Evolutionary conservation across 2,329 filamentous ascomycete species (phyloP), one percentile per base, ranked within the genome.

Genomic region (Hypoxylon sp.): DNA sequence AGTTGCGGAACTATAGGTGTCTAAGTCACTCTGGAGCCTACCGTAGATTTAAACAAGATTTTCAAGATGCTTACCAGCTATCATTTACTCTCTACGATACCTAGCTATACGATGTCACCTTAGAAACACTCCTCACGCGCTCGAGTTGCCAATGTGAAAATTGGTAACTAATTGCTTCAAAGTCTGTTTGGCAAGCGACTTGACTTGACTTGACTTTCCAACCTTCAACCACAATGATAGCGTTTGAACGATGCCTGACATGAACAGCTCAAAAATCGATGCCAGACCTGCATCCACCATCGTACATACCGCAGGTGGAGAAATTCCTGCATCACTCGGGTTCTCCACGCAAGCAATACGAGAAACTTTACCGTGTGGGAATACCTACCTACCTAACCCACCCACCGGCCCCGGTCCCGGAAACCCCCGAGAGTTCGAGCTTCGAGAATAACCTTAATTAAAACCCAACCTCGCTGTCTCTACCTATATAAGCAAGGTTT

Each of bases 251-350:
- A 67, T 46, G 25, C 30, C 32, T 23, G 51, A 51, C 19, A 51
- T 52, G 17, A 10, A 21, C 17, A 11, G 52, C 7, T 25, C 19
- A 25, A 17, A 48, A 30, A 53, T n/a, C 30, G 41, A 49, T 56
- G 36, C 28, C 9, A 63, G 43, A 17, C 13, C 14, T 17, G 51
- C 52, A 62, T 36, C 57, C 53, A 56, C 62, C 53, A 57, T 30
- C 48, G 50, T 43, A 56, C 9, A 57, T 57, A 38, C 23, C 50
- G 23, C 30, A 28, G 36, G 66, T 69, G 67, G 67, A 61, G 60
- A 56, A 46, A 2, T 11, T 25, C 36, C 36, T 23, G 55, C 58
- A 19, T 38, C 52, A 36, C 57, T 32, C 34, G 19, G 38, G n/a
- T n/a, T 17, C 17, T 28, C 53, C 49, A 60, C 36, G 30, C 50